Evolutionary conservation across 352 stramenopile genomes (phyloP).

Genomic region (Globisporangium rhizosaccharum): DNA sequence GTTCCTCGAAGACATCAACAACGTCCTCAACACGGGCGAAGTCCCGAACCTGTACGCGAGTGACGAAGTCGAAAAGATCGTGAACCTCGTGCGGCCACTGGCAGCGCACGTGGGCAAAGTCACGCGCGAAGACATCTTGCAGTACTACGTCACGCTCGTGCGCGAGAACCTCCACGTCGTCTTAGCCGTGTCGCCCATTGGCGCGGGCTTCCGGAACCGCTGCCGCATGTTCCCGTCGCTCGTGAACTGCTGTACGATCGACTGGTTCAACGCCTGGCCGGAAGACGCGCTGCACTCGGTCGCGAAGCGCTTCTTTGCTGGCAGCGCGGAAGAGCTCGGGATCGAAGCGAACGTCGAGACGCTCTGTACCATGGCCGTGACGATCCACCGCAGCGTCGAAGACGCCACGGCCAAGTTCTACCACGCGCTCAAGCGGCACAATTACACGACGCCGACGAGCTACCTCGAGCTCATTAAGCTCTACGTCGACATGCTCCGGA

Average conservation of each 20-base stretch:
- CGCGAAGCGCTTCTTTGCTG: conserved; percentile 85
- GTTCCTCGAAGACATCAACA: conserved; percentile 95
- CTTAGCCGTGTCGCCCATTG: conserved; percentile 91
- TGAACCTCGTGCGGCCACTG: conserved; percentile 75
- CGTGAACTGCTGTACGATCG: conserved; percentile 94
- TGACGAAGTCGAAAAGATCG: conserved; percentile 91
- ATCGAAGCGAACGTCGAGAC: conserved; percentile 87
- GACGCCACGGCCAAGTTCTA: conserved; percentile 76
- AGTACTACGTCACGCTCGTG: conserved; percentile 89
- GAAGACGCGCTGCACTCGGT: conserved; percentile 92
- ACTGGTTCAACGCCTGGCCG: conserved; percentile 96
- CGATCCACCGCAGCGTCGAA: conserved; percentile 91
- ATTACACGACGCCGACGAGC: conserved; percentile 94
- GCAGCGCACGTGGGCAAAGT: conserved; percentile 75
- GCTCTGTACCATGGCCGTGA: conserved; percentile 90
- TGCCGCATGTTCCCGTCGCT: conserved; percentile 94
- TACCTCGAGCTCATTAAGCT: conserved; percentile 94
- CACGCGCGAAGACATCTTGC: conserved; percentile 78
- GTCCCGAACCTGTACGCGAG: conserved; percentile 90
- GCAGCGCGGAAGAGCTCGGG: conserved; percentile 76
- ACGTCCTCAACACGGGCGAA: conserved; percentile 91
- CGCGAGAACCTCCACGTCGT: conserved; percentile 93
- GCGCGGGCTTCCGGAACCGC: conserved; percentile 87
- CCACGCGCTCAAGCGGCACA: conserved; percentile 81
- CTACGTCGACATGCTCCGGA: conserved; percentile 90